Base-by-base conservation (phyloP, 2,329 filamentous ascomycete species). In the Chalara sp. region DNA sequence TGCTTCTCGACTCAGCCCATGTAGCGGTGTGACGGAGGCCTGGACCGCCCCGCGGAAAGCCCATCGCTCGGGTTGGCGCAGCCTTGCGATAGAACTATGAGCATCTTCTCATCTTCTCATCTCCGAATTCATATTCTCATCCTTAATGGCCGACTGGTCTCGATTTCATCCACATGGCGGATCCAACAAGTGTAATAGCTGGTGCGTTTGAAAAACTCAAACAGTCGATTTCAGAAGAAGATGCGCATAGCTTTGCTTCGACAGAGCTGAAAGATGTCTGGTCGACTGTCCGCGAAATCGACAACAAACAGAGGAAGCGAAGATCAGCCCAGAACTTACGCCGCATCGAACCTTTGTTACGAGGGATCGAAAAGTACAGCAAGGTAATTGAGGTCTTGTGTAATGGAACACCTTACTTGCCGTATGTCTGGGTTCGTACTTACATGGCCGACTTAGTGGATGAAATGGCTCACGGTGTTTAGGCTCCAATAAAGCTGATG, bases 381-480 rank as follows among this genome's bases (percentile, higher is more conserved):
- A 69, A 68, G 39, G 60, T 62, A 0, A 61, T 76, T 0, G 72
- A 74, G 1, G 59, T 70, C 1, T 53, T 74, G 0, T 76, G 74
- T 53, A 72, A 75, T 44, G 73, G 72, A 0, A 76, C 72, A 0
- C 69, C 68, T 0, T 76, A 66, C 53, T 35, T 77, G 4, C 61
- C 70, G 0, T 76, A 67, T 67, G 61, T 76, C 1, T 77, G 74
- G 74, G 71, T 21, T 21, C 3, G 21, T 21, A 21, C 2, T 21
- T 3, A 3, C 21, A 21, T 3, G 56, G 21, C 6, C n/a, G 32
- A 21, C 7, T n/a, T 13, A 47, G 39, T 37, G 13, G 13, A 39
- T 2, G 2, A 37, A 43, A 30, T 40, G n/a, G 29, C 45, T 50
- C 13, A 47, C 41, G 13, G 49, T 6, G n/a, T 21, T 21, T 21